Base-by-base conservation (phyloP, 2,329 filamentous ascomycete genomes). In the Gnomoniopsis smithogilvyi region DNA sequence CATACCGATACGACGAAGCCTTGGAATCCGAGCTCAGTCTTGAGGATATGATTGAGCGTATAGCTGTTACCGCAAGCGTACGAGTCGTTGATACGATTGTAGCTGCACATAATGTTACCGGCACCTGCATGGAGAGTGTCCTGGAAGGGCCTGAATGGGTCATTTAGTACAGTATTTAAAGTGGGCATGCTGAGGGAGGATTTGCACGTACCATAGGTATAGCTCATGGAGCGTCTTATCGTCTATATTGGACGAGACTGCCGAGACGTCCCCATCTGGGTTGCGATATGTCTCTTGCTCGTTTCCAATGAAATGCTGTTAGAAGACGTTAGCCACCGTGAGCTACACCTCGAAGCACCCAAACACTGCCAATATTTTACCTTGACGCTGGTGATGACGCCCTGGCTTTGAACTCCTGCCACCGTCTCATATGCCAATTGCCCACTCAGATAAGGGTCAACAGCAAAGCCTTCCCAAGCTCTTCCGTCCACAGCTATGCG, bases 21-120 rank as follows among this genome's bases (percentile, higher is more conserved):
- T 70, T 78, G 76, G 62, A 84, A 84, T 11, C 80, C 81, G 3
- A 84, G 74, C 64, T 84, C 81, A 0, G 75, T 77, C 68, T 84
- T 91, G 51, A 91, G 71, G 0, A 91, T 74, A 1, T 84, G 81
- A 66, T 91, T 91, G 33, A 86, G 72, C 0, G 83, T 74, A 59
- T 86, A 83, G 60, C 82, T 84, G 71, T 90, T 91, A 66, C 87
- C 78, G 69, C 88, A 92, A 3, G 76, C 84, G 65, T 88, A 89
- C 15, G 81, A 86, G 70, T 86, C 86, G 71, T 91, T 91, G 65
- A 88, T 70, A 59, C 87, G 82, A 67, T 90, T 83, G 73, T 90
- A 90, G 0, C 83, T 85, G 73, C 80, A 83, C 81, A 84, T 83
- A 51, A 84, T 74, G 53, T 75, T 78, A 3, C 72, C 76, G 0